Evolutionary conservation across 1,284 basidiomycete genomes (phyloP), one percentile per base, ranked within the genome.

Genomic region (Tranzscheliella williamsii): DNA sequence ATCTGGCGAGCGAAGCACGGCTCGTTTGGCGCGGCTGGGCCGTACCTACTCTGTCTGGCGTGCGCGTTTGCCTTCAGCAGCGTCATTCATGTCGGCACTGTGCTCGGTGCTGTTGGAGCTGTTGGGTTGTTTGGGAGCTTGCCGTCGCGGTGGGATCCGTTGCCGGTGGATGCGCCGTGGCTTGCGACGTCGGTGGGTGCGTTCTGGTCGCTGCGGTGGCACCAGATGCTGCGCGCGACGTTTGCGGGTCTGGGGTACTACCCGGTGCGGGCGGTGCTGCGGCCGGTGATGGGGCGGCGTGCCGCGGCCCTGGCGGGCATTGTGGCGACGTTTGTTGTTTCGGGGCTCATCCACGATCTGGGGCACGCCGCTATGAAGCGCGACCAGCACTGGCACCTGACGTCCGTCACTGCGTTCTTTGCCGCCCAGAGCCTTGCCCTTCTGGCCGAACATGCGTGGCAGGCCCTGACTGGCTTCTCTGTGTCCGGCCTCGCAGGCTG

Each of bases 181-280:
- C 13, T 35, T 3, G 37, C 57, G 1, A 53, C 63, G 0, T 66
- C 63, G 20, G 42, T 62, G 5, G 15, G 24, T 0, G 36, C 57
- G 0, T 39, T 67, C 15, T 67, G 63, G 63, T 23, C 36, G 5
- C 27, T 42, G n/a, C 42, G 58, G 2, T 67, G 63, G 58, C 63
- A 67, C 21, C 53, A 61, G 27, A 35, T 39, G 16, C 51, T 67
- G 11, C 46, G 61, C 5, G 9, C 29, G n/a, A 38, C 45, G 3
- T 64, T 64, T 15, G 41, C 58, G 34, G 48, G 43, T 5, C 30
- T 43, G 1, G 61, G 42, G 2, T 58, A 47, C 42, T 43, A 41
- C 39, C 61, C 61, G 0, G 38, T 58, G 12, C 29, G 40, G 1
- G 23, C 15, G 23, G 17, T 40, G 0, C 23, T 54, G 3, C 17